Evolutionary conservation across 2,329 filamentous ascomycete species (phyloP), one percentile per base, ranked within the genome.

Genomic region (Colletotrichum tanaceti): DNA sequence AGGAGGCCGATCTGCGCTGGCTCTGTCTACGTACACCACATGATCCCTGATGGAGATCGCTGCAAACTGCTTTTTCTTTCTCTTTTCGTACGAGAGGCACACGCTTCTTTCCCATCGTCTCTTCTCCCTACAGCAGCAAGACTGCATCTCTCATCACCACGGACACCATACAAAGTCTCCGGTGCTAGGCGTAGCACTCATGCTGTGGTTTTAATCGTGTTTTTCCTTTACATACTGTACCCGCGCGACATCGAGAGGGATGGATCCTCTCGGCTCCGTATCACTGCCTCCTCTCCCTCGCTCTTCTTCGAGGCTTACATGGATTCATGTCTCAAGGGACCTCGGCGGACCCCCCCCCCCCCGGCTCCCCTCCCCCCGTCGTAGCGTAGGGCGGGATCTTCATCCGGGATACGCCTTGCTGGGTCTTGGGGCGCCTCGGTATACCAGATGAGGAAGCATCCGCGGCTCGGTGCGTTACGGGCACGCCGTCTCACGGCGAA

Each of bases 21-120:
- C 22, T 20, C 32, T 35, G 10, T 35, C 32, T 38, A 18, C 20
- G n/a, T n/a, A n/a, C n/a, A n/a, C n/a, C n/a, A n/a, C n/a, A 22
- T 43, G 53, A 59, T 65, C 61, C 65, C 61, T 65, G 65, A 54
- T 16, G 65, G 41, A 65, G 65, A 65, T 68, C 61, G 47, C 28
- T 67, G 41, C 22, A 22, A 41, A 9, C 32, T 35, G 32, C 7
- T 10, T 35, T 35, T 35, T 10, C 7, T 11, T 35, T 43, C 54
- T 14, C 41, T 64, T 53, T 53, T 22, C n/a, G 41, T 58, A 32
- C n/a, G 43, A 67, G 16, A n/a, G 32, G n/a, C 35, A 35, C 32
- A 3, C 32, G 10, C n/a, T n/a, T 10, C 32, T 35, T 35, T 35
- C 7, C 7, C 32, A 35, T 35, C 32, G 32, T 35, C 32, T 35